Base-by-base conservation (phyloP, 805 yeast genomes). In the Kodamaea lidongshanica region DNA sequence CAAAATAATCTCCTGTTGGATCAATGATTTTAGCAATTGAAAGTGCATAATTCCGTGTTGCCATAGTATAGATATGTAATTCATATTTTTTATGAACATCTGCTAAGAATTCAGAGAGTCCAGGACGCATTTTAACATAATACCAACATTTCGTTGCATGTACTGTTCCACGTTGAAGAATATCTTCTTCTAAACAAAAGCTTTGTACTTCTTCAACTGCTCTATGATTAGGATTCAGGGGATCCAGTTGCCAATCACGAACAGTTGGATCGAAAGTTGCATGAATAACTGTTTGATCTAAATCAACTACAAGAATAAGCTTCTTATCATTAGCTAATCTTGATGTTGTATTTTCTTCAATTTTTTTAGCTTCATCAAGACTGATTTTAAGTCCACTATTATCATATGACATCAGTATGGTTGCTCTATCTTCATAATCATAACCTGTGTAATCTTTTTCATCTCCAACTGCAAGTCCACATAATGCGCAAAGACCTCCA, bases 231-330 rank as follows among this genome's bases (percentile, higher is more conserved):
- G 96, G 95, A 44, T 85, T 84, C 4, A 66, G 54, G 3, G 86
- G 79, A 47, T 92, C 96, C 29, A 70, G 68, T 69, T 83, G 87
- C 98, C 98, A 92, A 48, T 85, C 95, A 1, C 92, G 92, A 17
- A 92, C 94, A 0, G 96, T 87, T 0, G 96, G 96, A 52, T 92
- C 98, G 11, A 89, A 96, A 4, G 96, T 89, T 23, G 96, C 95
- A 50, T 92, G 98, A 18, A 92, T 89, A 4, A 92, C 94, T 0
- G 98, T 92, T 54, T 92, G 98, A 60, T 92, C 98, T 40, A 92
- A 67, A 65, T 92, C 98, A 4, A 92, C 98, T 16, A 92, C 97
- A 34, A 92, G 65, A 17, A 92, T 87, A 39, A 92, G 65, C 52
- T 84, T 85, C 36, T 70, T 63, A 31, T 75, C 82, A 10, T 64